Conservation (phyloP, 176 grass and related monocot genomes). For the Metroxylon sagu region DNA sequence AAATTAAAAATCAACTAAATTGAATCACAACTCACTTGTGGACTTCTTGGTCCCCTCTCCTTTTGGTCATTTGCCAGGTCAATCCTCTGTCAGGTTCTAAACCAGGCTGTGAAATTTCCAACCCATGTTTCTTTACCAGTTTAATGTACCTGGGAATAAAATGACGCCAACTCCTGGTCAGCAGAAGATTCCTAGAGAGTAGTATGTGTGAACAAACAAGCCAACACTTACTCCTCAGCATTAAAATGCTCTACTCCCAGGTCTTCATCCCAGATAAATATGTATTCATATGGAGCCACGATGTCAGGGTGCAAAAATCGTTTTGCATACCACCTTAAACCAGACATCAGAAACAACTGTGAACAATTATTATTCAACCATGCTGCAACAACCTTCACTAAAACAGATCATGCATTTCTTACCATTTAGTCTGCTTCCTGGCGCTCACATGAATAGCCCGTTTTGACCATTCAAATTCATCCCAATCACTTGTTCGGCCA, state of each 20-base stretch:
- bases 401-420: conserved; percentile 3
- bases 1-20: too few relatives aligned
- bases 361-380: not conserved
- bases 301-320: conserved; percentile 96
- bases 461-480: conserved; percentile 74
- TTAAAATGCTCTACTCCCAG: conserved; percentile 90
- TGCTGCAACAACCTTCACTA: not conserved
- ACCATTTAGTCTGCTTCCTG: conserved; percentile 78
- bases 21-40: conserved; percentile 50
- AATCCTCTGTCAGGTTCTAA: conserved; percentile 66
- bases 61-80: conserved; percentile 94
- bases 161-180: conserved; percentile 41
- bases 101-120: conserved; percentile 94
- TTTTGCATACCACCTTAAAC: conserved; percentile 83
- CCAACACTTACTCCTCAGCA: conserved; percentile 57
- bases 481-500: conserved; percentile 65
- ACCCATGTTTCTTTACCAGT: conserved; percentile 74
- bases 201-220: too few relatives aligned
- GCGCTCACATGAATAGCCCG: conserved; percentile 63
- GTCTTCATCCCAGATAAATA: conserved; percentile 97
- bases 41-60: conserved; percentile 75
- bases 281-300: conserved; percentile 68
- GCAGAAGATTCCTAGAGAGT: too few relatives aligned
- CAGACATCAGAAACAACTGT: conserved; percentile 12
- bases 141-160: conserved; percentile 49